phyloP scores from a whole-genome alignment of 371 early-diverging fungal genomes.

The Gilbertella persicaria region DNA sequence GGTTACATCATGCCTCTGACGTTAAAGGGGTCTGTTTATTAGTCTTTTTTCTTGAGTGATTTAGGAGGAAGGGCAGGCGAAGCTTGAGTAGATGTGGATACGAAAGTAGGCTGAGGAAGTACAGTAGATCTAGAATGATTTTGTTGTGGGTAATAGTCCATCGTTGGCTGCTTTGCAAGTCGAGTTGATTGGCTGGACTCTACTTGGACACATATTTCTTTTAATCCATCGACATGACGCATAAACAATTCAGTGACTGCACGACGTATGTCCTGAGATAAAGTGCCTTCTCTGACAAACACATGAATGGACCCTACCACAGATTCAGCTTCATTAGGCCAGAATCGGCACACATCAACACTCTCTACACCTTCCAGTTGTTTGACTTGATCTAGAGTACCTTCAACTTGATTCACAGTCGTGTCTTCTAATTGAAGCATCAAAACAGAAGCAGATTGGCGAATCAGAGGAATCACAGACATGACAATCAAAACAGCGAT shows the following conservation, averaged over 20 bases:
- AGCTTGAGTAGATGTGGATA: conserved; percentile 2
- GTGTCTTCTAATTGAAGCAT: conserved; percentile 58
- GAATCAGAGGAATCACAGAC: conserved; percentile 84
- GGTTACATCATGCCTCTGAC: no score
- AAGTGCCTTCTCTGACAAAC: conserved; percentile 34
- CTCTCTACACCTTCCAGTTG: conserved; percentile 46
- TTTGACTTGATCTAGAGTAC: conserved; percentile 52
- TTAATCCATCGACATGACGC: conserved; percentile 49
- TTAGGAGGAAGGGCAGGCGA: conserved; percentile 4
- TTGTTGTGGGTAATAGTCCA: neutral
- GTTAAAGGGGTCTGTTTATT: no score
- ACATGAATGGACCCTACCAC: conserved; percentile 63
- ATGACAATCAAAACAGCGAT: conserved; percentile 87
- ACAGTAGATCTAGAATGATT: conserved; percentile 14
- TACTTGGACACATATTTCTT: conserved; percentile 53
- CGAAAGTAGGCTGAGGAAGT: conserved; percentile 24
- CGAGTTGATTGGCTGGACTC: conserved; percentile 30
- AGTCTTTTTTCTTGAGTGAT: conserved; percentile 18
- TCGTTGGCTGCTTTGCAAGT: conserved; percentile 8
- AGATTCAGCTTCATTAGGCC: conserved; percentile 65
- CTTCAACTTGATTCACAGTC: conserved; percentile 50
- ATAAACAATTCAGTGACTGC: conserved; percentile 40
- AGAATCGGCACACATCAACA: conserved; percentile 53
- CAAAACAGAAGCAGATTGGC: conserved; percentile 63
- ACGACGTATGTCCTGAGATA: conserved; percentile 34